These are phyloP conservation scores for Evernia prunastri DNA, from an alignment of 495 filamentous ascomycete species.

Conservation along the genomic window DNA sequence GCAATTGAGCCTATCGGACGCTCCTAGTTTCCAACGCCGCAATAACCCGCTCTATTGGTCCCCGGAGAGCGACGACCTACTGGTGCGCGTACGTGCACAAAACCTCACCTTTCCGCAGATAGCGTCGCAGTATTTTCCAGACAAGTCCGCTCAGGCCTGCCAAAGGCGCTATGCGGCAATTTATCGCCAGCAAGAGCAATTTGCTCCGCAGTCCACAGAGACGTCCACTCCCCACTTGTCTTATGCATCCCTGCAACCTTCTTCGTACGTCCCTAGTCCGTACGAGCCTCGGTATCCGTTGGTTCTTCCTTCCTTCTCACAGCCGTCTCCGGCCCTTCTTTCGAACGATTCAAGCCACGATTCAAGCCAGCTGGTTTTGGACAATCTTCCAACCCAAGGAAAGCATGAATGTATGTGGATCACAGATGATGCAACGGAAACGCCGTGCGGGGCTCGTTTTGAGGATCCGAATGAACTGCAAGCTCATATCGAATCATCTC, in stretches of 20 bases:
- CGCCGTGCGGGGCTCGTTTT: background rate
- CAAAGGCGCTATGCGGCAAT: conserved; percentile 55
- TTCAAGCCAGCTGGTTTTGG: background rate
- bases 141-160: conserved; percentile 67
- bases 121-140: conserved; percentile 56
- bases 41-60: conserved; percentile 45
- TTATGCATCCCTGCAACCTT: background rate
- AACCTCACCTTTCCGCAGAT: conserved; percentile 67
- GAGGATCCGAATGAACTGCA: conserved; percentile 13
- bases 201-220: background rate
- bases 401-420: conserved; percentile 7
- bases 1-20: background rate
- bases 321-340: background rate
- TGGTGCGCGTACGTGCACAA: conserved; percentile 53
- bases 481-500: conserved; percentile 18
- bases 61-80: conserved; percentile 55
- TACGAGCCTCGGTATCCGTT: background rate
- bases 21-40: background rate
- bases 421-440: background rate
- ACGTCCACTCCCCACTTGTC: background rate
- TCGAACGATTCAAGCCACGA: background rate
- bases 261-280: background rate
- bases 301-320: background rate
- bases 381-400: background rate
- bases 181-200: background rate